These are phyloP conservation scores for Bocquillonia castaneifolia DNA, from an alignment of 441 rosid genomes.

Conservation along the genomic window DNA sequence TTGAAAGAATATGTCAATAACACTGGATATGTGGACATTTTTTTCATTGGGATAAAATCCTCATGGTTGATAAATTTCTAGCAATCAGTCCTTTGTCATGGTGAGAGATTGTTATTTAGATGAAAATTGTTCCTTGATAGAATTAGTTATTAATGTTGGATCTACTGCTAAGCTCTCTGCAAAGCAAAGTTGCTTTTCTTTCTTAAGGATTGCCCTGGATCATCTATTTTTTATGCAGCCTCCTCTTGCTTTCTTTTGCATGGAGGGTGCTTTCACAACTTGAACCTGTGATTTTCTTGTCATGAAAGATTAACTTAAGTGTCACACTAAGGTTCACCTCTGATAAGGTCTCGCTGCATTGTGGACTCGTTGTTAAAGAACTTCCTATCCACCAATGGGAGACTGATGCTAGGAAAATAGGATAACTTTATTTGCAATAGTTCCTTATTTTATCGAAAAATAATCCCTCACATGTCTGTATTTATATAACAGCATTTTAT, in stretches of 20 bases:
- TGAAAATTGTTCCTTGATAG: too few relatives aligned
- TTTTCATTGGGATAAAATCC: neutral
- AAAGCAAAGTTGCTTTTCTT: too few relatives aligned
- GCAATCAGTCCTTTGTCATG: neutral
- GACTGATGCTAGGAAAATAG: too few relatives aligned
- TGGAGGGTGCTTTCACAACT: neutral
- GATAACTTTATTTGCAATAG: neutral
- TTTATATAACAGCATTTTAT: constrained; percentile 13
- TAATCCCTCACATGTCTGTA: neutral
- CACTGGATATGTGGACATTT: too few relatives aligned
- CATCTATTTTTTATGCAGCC: too few relatives aligned
- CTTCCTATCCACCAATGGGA: too few relatives aligned
- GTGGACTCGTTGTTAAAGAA: too few relatives aligned
- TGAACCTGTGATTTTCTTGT: neutral
- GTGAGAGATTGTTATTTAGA: neutral
- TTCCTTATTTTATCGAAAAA: neutral
- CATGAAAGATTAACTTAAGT: neutral
- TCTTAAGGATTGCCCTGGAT: too few relatives aligned
- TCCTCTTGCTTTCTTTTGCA: neutral
- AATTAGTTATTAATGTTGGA: too few relatives aligned
- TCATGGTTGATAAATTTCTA: neutral
- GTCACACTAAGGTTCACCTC: neutral
- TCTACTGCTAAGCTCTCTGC: too few relatives aligned
- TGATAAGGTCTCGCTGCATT: neutral
- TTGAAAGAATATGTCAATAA: too few relatives aligned